Evolutionary conservation across 805 yeast genomes (phyloP).

Genomic region (Teunomyces panamensis): DNA sequence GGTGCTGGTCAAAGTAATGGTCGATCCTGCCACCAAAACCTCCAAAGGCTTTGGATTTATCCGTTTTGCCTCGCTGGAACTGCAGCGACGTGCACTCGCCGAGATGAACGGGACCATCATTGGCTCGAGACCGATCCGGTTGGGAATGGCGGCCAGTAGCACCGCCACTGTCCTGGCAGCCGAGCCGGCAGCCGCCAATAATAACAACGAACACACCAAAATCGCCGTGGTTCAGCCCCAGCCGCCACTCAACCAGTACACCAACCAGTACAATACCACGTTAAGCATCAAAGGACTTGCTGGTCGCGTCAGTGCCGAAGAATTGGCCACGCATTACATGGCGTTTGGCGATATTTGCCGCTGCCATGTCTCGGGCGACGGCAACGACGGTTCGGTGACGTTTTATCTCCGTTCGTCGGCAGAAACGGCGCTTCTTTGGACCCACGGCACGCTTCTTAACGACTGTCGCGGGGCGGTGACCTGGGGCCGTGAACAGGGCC

Average conservation of each 20-base stretch:
- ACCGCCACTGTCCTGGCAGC: conserved; percentile 14
- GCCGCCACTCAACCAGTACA: conserved; percentile 58
- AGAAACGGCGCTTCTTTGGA: conserved; percentile 32
- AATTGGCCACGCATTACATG: conserved; percentile 56
- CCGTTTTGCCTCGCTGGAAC: conserved; percentile 62
- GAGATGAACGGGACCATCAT: conserved; percentile 81
- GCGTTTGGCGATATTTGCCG: conserved; percentile 55
- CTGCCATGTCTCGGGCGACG: conserved; percentile 19
- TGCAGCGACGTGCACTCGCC: conserved; percentile 65
- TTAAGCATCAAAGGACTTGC: conserved; percentile 68
- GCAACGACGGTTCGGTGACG: conserved; percentile 21
- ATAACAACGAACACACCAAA: conserved; percentile 10
- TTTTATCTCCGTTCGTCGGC: conserved; percentile 33
- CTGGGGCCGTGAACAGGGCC: neutral
- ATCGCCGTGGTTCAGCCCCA: conserved; percentile 40
- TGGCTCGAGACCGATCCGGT: conserved; percentile 73
- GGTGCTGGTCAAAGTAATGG: conserved; percentile 73
- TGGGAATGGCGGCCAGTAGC: conserved; percentile 36
- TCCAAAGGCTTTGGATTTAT: conserved; percentile 90
- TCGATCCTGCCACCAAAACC: conserved; percentile 64
- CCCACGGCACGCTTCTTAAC: conserved; percentile 24
- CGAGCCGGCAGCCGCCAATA: conserved; percentile 13
- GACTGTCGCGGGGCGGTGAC: neutral
- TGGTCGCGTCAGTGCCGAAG: conserved; percentile 55
- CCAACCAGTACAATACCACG: conserved; percentile 81